Evolutionary conservation across 805 yeast species (phyloP), one percentile per base, ranked within the genome.

Genomic region (Ogataea zsoltii): DNA sequence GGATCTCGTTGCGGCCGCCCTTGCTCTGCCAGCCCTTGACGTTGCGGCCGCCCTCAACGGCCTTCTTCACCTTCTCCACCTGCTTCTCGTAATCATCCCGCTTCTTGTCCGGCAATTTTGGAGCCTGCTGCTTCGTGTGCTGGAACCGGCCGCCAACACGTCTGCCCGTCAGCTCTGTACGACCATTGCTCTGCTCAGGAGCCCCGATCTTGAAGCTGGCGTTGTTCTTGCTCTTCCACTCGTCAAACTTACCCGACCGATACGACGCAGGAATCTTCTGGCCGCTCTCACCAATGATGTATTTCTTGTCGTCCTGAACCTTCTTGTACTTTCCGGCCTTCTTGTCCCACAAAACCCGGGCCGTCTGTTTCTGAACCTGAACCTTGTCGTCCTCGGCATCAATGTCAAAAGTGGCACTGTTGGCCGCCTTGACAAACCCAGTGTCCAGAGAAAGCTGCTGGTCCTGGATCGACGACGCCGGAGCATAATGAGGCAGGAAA

Each of bases 251-350:
- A 37, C 99, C 99, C 2, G 96, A 83, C 61, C 88, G 77, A 69
- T 83, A 89, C 12, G 94, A 77, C 1, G 99, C 98, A 6, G 98
- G 97, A 39, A 94, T 80, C 62, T 79, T 80, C 57, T 85, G 90
- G 7, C 99, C 99, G 65, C 88, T 84, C 65, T 94, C 99, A 50
- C 98, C 96, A 53, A 89, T 84, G 58, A 94, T 94, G 67, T 76
- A 92, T 69, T 88, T 91, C 68, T 84, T 79, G 60, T 88, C 96
- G 51, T 94, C 88, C 58, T 79, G 83, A 15, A 88, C 75, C 63
- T 88, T 88, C 61, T 91, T 78, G 66, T 88, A 92, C 54, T 89
- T 89, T 60, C 95, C 94, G 66, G 87, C 85, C 77, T 89, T 88
- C 67, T 79, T 87, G 69, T 92, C 97, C 99, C 99, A 92, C 62